phyloP scores from a whole-genome alignment of 1,284 basidiomycete genomes.

The Fomitopsis schrenkii region DNA sequence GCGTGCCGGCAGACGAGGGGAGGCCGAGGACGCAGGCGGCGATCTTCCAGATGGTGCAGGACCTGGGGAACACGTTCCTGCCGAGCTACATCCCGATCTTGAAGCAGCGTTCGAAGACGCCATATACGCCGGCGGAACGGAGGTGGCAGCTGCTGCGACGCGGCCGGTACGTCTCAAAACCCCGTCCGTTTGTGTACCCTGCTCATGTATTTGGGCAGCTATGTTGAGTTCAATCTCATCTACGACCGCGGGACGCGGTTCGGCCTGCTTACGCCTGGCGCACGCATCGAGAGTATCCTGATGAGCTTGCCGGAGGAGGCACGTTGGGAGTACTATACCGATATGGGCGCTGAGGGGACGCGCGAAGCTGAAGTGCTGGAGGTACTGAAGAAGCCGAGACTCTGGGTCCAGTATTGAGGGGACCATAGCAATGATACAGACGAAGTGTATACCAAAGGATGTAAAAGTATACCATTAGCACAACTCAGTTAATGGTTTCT shows the following conservation, averaged over 20 bases:
- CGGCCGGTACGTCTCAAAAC: constrained; percentile 51
- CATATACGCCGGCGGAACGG: constrained; percentile 63
- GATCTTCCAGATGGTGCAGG: constrained; percentile 74
- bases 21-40: constrained; percentile 56
- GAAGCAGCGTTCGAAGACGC: constrained; percentile 45
- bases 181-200: background rate
- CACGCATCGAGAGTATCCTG: constrained; percentile 89
- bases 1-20: constrained; percentile 33
- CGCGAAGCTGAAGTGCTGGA: constrained; percentile 70
- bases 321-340: constrained; percentile 92
- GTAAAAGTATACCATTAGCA: background rate
- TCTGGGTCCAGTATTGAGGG: constrained; percentile 45
- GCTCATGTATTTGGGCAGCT: background rate
- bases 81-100: constrained; percentile 89
- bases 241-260: constrained; percentile 88
- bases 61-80: constrained; percentile 76
- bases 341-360: constrained; percentile 60
- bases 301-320: constrained; percentile 91
- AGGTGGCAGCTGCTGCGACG: constrained; percentile 90
- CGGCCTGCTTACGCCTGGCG: constrained; percentile 87
- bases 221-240: constrained; percentile 94
- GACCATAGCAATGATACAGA: background rate
- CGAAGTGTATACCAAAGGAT: background rate
- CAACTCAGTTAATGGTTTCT: background rate
- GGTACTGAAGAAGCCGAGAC: constrained; percentile 65